phyloP scores from a whole-genome alignment of 768 basidiomycete genomes.

The Fistulinella prunicolor region DNA sequence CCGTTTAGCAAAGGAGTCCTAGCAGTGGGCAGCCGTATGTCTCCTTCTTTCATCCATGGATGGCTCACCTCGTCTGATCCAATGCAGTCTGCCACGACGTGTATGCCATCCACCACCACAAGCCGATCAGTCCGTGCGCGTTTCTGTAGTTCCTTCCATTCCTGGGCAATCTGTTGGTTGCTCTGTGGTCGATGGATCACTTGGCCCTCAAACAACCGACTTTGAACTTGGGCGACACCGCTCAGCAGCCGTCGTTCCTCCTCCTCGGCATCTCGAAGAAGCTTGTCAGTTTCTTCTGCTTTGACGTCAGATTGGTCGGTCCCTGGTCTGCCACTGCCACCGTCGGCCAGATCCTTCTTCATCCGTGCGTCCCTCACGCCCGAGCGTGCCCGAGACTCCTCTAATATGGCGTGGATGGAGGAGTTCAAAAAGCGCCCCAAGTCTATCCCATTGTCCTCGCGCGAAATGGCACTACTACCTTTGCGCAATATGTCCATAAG shows the following conservation, averaged over 20 bases:
- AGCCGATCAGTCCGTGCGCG: slow-evolving; percentile 41
- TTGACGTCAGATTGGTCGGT: slow-evolving; percentile 6
- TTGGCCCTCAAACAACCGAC: slow-evolving; percentile 56
- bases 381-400: slow-evolving; percentile 43
- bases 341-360: slow-evolving; percentile 37
- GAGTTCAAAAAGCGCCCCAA: slow-evolving; percentile 45
- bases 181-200: slow-evolving; percentile 33
- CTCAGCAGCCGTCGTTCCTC: slow-evolving; percentile 50
- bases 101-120: slow-evolving; percentile 37
- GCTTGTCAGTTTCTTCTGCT: slow-evolving; percentile 23
- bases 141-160: slow-evolving; percentile 48
- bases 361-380: slow-evolving; percentile 43
- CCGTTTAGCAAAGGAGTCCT: slow-evolving; percentile 5
- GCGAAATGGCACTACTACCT: slow-evolving; percentile 53
- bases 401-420: slow-evolving; percentile 42
- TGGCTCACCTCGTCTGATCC: slow-evolving; percentile 28
- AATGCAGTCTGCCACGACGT: slow-evolving; percentile 31
- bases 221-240: slow-evolving; percentile 58
- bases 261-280: slow-evolving; percentile 46
- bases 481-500: slow-evolving; percentile 55
- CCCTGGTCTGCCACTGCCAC: neutral
- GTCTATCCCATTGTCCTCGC: slow-evolving; percentile 37
- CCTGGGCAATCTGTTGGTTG: slow-evolving; percentile 42
- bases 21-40: neutral
- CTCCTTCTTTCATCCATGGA: slow-evolving; percentile 18